phyloP scores from a whole-genome alignment of 2,329 filamentous ascomycete species.

The Cordyceps pruinosa region DNA sequence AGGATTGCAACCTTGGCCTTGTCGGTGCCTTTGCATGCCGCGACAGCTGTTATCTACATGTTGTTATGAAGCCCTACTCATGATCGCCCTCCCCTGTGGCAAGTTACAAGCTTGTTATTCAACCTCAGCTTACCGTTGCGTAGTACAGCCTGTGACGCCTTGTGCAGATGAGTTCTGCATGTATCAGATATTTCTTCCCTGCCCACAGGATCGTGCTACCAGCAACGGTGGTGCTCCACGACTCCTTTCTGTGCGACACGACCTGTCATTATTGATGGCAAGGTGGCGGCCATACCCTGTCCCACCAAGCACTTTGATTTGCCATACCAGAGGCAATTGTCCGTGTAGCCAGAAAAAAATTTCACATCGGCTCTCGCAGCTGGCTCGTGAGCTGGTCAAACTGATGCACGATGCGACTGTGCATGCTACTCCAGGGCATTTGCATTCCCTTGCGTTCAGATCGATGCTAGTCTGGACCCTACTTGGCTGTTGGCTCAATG shows the following conservation, averaged over 20 bases:
- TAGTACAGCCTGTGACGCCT: background rate
- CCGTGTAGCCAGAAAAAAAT: no score
- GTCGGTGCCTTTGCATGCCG: no score
- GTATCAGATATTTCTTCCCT: background rate
- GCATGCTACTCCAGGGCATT: background rate
- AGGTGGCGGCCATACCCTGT: background rate
- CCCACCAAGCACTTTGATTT: background rate
- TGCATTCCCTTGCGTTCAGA: background rate
- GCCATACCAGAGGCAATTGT: background rate
- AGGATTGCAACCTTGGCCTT: no score
- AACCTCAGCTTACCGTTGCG: background rate
- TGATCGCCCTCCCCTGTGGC: no score
- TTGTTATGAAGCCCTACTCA: no score
- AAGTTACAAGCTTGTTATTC: no score
- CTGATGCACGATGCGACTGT: background rate
- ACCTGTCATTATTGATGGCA: background rate
- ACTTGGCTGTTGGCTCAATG: background rate
- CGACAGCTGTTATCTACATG: no score
- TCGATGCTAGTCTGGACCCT: background rate
- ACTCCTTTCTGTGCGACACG: background rate
- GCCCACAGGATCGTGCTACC: background rate
- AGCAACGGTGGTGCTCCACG: background rate
- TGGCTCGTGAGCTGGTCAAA: background rate
- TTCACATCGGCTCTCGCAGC: background rate
- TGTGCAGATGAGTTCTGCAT: background rate